A percentile compares a stretch with the other conserved stretches of the same genome.
phyloP scores from a whole-genome alignment of 1,284 basidiomycete genomes.

The Ganoderma resinaceum region DNA sequence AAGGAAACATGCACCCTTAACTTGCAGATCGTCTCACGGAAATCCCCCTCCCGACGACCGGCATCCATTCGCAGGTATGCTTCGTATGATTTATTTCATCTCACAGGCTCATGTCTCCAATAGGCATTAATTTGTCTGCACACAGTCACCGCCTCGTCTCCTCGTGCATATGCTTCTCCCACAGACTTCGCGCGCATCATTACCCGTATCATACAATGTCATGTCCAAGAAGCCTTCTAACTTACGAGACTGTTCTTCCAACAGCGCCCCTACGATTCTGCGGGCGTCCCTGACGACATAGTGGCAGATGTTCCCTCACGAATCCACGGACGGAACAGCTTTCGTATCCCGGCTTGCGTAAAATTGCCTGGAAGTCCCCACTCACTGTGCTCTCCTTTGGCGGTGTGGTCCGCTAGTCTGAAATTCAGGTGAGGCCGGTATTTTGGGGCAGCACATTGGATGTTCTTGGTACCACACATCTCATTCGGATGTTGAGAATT shows the following conservation, averaged over 20 bases:
- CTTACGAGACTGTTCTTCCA: neutral
- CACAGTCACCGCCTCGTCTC: neutral
- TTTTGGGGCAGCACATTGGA: neutral
- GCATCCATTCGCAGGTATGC: neutral
- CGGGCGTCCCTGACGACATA: neutral
- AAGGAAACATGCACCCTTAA: neutral
- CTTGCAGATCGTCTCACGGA: conserved; percentile 2
- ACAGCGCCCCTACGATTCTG: neutral
- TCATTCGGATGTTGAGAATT: neutral
- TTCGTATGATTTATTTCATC: neutral
- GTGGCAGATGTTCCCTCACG: neutral
- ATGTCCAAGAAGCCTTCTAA: neutral
- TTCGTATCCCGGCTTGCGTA: neutral
- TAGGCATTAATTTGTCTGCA: neutral
- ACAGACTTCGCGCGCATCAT: neutral
- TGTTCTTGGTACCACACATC: neutral
- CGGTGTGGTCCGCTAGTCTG: neutral
- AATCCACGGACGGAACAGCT: neutral
- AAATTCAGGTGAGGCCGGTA: neutral
- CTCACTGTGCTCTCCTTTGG: neutral
- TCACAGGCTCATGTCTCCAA: neutral
- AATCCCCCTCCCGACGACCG: neutral
- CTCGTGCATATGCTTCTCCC: neutral
- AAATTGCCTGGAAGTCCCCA: neutral
- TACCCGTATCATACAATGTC: neutral